phyloP scores from a whole-genome alignment of 2,329 filamentous ascomycete species.

The Plenodomus biglobosus region DNA sequence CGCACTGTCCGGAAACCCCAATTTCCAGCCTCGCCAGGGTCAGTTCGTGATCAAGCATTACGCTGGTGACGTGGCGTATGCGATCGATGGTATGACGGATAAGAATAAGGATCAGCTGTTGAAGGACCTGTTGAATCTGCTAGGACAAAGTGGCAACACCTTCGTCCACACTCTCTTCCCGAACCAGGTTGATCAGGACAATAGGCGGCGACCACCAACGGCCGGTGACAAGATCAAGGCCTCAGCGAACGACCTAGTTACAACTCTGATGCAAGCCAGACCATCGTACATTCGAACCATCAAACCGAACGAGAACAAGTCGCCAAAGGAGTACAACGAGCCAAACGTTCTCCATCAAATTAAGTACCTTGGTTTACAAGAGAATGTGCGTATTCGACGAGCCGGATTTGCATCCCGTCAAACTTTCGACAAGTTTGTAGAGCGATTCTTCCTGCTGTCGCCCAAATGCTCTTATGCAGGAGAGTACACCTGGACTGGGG shows the following conservation, averaged over 20 bases:
- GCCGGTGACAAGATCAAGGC: conserved; percentile 94
- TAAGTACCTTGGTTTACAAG: conserved; percentile 98
- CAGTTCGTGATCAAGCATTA: conserved; percentile 99
- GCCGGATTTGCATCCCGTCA: conserved; percentile 97
- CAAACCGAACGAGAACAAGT: conserved; percentile 99
- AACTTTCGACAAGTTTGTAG: conserved; percentile 96
- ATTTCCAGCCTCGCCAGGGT: conserved; percentile 88
- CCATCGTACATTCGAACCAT: conserved; percentile 98
- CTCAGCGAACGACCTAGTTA: conserved; percentile 91
- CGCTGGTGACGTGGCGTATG: conserved; percentile 93
- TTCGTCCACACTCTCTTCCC: conserved; percentile 92
- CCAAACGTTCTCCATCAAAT: conserved; percentile 96
- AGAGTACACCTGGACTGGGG: conserved; percentile 94
- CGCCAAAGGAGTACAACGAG: conserved; percentile 85
- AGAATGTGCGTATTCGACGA: conserved; percentile 95
- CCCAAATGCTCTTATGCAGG: conserved; percentile 94
- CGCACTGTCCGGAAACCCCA: conserved; percentile 80
- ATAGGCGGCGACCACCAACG: conserved; percentile 89
- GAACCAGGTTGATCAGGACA: conserved; percentile 90
- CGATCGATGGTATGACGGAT: conserved; percentile 94
- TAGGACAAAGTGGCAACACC: conserved; percentile 77
- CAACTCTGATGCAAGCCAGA: conserved; percentile 94
- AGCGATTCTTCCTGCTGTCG: conserved; percentile 93
- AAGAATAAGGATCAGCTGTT: conserved; percentile 98
- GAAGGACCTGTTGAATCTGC: conserved; percentile 88